These are phyloP conservation scores for Ogataea kodamae DNA, from an alignment of 805 yeast genomes.

Conservation along the genomic window DNA sequence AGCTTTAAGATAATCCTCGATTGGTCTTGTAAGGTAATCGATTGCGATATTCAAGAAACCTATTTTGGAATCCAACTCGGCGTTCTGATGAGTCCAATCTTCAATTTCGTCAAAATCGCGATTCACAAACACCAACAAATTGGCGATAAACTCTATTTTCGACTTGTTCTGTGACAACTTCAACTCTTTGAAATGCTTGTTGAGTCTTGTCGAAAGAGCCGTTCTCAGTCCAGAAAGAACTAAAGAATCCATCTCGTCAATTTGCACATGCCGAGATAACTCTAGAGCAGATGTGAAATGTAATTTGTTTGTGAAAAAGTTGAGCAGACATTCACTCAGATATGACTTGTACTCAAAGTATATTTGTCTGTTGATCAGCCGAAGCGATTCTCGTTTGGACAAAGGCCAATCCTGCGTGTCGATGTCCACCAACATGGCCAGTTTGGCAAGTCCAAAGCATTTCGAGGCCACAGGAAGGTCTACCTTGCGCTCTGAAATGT, in stretches of 20 bases:
- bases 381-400: slow-evolving; percentile 14
- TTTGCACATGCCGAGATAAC: slow-evolving; percentile 19
- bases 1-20: slow-evolving; percentile 18
- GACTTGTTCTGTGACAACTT: slow-evolving; percentile 13
- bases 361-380: slow-evolving; percentile 14
- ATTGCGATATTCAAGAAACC: slow-evolving; percentile 20
- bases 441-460: slow-evolving; percentile 25
- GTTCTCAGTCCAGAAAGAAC: slow-evolving; percentile 13
- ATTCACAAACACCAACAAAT: slow-evolving; percentile 18
- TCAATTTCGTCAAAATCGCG: slow-evolving; percentile 25
- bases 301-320: slow-evolving; percentile 15
- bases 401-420: slow-evolving; percentile 28
- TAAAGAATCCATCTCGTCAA: slow-evolving; percentile 13
- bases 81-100: slow-evolving; percentile 26
- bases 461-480: slow-evolving; percentile 22
- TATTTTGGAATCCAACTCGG: slow-evolving; percentile 20
- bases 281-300: slow-evolving; percentile 21
- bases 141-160: slow-evolving; percentile 17
- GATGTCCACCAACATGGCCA: slow-evolving; percentile 25
- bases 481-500: slow-evolving; percentile 12
- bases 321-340: slow-evolving; percentile 19
- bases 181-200: slow-evolving; percentile 12
- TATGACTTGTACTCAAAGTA: slow-evolving; percentile 12
- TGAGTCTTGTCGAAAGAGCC: slow-evolving; percentile 13
- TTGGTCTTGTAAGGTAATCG: slow-evolving; percentile 19